phyloP scores from a whole-genome alignment of 148 eudicot genomes.

The Heliamphora exappendiculata region DNA sequence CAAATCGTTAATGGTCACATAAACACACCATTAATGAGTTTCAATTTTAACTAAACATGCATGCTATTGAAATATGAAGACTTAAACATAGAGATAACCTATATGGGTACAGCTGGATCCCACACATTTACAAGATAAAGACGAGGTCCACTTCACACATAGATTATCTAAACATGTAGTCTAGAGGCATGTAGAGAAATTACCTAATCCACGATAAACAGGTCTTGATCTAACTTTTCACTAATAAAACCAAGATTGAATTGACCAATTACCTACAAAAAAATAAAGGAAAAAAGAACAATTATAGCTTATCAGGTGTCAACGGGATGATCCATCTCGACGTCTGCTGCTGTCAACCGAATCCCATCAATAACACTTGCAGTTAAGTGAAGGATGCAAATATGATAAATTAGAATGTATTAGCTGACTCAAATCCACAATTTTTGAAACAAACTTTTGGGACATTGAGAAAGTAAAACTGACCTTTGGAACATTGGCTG shows the following conservation, averaged over 20 bases:
- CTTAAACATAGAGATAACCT: neutral
- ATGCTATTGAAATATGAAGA: too few relatives aligned
- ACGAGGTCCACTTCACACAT: too few relatives aligned
- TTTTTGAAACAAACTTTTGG: neutral
- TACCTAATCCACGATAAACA: too few relatives aligned
- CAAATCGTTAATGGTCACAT: neutral
- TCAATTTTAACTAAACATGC: neutral
- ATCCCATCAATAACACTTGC: neutral
- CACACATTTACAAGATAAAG: slow-evolving; percentile 45
- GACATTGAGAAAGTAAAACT: too few relatives aligned
- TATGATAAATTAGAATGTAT: too few relatives aligned
- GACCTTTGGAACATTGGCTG: too few relatives aligned
- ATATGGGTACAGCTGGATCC: neutral
- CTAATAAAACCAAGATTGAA: too few relatives aligned
- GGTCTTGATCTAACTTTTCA: too few relatives aligned
- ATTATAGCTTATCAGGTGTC: neutral
- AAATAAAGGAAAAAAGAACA: neutral
- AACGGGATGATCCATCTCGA: too few relatives aligned
- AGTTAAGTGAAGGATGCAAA: neutral
- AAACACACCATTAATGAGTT: neutral
- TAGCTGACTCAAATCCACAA: neutral
- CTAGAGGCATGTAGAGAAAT: too few relatives aligned
- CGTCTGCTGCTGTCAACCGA: neutral
- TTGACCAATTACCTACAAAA: slow-evolving; percentile 76
- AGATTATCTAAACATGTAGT: too few relatives aligned